Base-by-base conservation (phyloP, 1,284 basidiomycete genomes). In the Heterobasidion occidentale region DNA sequence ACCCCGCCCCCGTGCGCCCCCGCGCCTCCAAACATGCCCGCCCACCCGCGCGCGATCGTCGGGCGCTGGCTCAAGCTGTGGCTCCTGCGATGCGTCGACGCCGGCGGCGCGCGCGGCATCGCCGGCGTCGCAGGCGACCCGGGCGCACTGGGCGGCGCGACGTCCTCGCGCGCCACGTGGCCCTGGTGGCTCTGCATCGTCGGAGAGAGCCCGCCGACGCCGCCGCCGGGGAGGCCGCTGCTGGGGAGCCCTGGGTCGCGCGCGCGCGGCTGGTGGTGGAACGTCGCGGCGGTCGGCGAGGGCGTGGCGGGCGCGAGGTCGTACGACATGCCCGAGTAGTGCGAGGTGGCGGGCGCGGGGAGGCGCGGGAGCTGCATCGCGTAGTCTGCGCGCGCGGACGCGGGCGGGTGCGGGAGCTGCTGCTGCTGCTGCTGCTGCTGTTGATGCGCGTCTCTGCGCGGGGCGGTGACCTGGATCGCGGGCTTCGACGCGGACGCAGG, bases 341-440 rank as follows among this genome's bases (percentile, higher is more conserved):
- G 89, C 1, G 82, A 81, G 1, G 87, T 85, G 61, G 88, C 86
- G 0, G 92, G 92, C 1, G 88, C 81, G 36, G 91, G 91, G 7
- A 94, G 76, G 20, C 86, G 79, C 1, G 92, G 90, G 7, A 94
- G 77, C 0, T 84, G 80, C 85, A 92, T 92, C 61, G 79, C 84
- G 67, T 92, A 94, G 62, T 91, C 87, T 7, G 83, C 81, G 64
- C 81, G 92, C n/a, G n/a, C n/a, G n/a, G n/a, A n/a, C 1, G 88
- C 81, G 36, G 91, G 91, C 7, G 94, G 76, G 20, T 86, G 79
- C 1, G 92, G 90, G 7, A 94, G n/a, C n/a, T n/a, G n/a, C n/a
- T n/a, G 77, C 0, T 84, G 80, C 85, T 92, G 92, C 61, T n/a
- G n/a, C n/a, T n/a, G n/a, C n/a, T 91, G 64, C 81, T 86, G 17